Evolutionary conservation across 23 red algal genomes (phyloP), one percentile per base, ranked within the genome.

Genomic region (Gracilaria vermiculophylla): DNA sequence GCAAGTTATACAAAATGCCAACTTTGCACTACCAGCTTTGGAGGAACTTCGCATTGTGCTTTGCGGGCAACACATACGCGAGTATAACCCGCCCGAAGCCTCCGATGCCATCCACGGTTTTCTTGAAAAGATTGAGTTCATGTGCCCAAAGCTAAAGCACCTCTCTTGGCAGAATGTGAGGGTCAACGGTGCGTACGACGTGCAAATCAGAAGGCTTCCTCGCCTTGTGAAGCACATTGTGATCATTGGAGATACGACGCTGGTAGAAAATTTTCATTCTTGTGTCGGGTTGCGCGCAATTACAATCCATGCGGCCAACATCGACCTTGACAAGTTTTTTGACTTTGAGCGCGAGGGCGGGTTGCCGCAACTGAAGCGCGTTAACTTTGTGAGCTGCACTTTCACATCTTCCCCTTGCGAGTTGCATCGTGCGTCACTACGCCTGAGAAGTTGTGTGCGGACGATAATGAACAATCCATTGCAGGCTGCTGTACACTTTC

Each of bases 291-390:
- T 73, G 42, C 31, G 23, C 37, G 25, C 67, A 8, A 48, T 73
- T 28, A 73, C 67, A 28, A 45, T 73, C 3, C 39, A 73, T 12
- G 67, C 20, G 13, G 42, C 42, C 67, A 27, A 45, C 40, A 45
- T 73, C 39, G 67, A 73, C 67, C 23, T 73, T 73, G 39, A 24
- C 7, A 73, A 23, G 67, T 73, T 73, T 48, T n/a, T 45, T 47
- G 19, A 47, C 1, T 73, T 73, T n/a, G 42, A 45, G 15, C 6
- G 37, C 67, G 67, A 47, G 13, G 67, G 24, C 17, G 42, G 39
- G 1, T 48, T 73, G 9, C 67, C 39, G 23, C 67, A 73, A 12
- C 67, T 73, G 67, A 24, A 73, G 20, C 36, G 39, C 39, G 24
- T 73, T 9, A 73, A 73, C 40, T 73, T 73, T 33, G 67, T 73